Evolutionary conservation across 78 protist genomes (phyloP), one percentile per base, ranked within the genome.

Genomic region (Polysphondylium violaceum): DNA sequence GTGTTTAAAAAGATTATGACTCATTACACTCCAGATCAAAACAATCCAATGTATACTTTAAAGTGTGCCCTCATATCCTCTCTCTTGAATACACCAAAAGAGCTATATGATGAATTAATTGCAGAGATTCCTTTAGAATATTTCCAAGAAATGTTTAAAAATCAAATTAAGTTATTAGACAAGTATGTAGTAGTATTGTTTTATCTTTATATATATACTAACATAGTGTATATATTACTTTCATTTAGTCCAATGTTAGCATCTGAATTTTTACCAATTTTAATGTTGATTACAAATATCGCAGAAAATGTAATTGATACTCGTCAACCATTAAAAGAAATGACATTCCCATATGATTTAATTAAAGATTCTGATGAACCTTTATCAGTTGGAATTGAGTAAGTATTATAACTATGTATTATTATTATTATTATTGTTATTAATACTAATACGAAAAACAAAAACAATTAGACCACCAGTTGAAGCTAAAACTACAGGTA

Each of bases 341-440:
- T 69, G 53, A 83, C 91, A n/a, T 83, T 83, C 60, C 91, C 91
- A 11, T 16, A 3, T n/a, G 91, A 83, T 29, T 43, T 83, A 36
- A 83, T 69, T 44, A 83, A 69, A 33, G 91, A 69, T 19, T 58
- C 79, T 11, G 91, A 83, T 69, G 91, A 83, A 69, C 81, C 91
- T n/a, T 38, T 83, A 29, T 67, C 81, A 14, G 73, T 83, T 41
- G 55, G 78, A 21, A 69, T 83, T 7, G 73, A 83, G 89, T 78
- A 78, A n/a, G 88, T 64, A 44, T 17, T n/a, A n/a, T n/a, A n/a
- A n/a, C n/a, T n/a, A n/a, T n/a, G n/a, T n/a, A n/a, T n/a, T n/a
- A n/a, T n/a, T 23, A 19, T 0, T 53, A 27, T 25, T 73, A 29
- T 23, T 55, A 19, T 27, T 29, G 9, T 17, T 36, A 6, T 44